phyloP scores from a whole-genome alignment of 164 flowering plant genomes.

The Akebia trifoliata region DNA sequence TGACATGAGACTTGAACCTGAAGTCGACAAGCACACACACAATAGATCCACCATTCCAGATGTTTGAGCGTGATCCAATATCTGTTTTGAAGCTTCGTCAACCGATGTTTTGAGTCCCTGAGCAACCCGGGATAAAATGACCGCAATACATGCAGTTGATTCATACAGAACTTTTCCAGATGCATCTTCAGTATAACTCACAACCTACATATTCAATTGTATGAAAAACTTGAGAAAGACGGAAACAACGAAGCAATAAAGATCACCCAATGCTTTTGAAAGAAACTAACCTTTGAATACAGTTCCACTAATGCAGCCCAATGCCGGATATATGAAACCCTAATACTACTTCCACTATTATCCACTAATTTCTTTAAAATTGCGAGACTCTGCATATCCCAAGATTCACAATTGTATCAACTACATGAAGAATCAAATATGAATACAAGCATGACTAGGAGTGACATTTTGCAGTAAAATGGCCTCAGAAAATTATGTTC shows the following conservation, averaged over 20 bases:
- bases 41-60: constrained; percentile 60
- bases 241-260: neutral
- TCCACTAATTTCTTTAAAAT: constrained; percentile 57
- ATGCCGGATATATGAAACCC: constrained; percentile 50
- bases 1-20: constrained; percentile 69
- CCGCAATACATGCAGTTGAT: constrained; percentile 62
- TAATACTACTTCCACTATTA: constrained; percentile 33
- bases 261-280: neutral
- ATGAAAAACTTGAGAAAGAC: constrained; percentile 12
- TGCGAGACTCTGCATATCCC: constrained; percentile 58
- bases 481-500: neutral
- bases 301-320: constrained; percentile 64
- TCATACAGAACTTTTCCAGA: constrained; percentile 65
- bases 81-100: constrained; percentile 39
- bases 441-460: neutral
- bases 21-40: constrained; percentile 49
- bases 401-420: constrained; percentile 4
- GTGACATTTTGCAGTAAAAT: neutral
- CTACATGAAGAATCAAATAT: constrained; percentile 1
- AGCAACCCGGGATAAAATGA: constrained; percentile 47
- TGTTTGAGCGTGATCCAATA: constrained; percentile 61
- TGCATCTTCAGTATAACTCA: constrained; percentile 43
- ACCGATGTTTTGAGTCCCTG: constrained; percentile 40
- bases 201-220: constrained; percentile 41
- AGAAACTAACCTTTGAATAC: constrained; percentile 60